Evolutionary conservation across 192 early-diverging fungal genomes (phyloP).

Genomic region (Geosiphon pyriformis): DNA sequence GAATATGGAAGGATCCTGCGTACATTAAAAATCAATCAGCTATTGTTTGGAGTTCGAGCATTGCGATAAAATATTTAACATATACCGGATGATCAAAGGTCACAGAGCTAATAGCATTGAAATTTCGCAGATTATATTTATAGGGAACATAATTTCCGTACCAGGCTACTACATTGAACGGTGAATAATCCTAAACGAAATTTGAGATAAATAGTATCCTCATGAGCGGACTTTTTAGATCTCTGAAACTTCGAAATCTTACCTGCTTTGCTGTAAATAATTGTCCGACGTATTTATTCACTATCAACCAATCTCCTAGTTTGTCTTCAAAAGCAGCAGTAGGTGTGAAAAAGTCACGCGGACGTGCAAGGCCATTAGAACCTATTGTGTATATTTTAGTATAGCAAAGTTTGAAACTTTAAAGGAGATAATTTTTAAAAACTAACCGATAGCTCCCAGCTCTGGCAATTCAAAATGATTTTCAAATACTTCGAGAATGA

Average conservation of each 20-base stretch:
- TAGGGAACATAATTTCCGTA: conserved; percentile 96
- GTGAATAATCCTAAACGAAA: conserved; percentile 64
- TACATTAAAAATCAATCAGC: not conserved
- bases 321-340: conserved; percentile 63
- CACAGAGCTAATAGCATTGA: conserved; percentile 83
- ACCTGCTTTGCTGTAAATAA: conserved; percentile 62
- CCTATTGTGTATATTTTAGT: conserved; percentile 30
- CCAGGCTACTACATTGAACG: conserved; percentile 97
- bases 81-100: conserved; percentile 82
- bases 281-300: conserved; percentile 81
- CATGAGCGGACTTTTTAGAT: not conserved
- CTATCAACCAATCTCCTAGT: conserved; percentile 42
- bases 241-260: not conserved
- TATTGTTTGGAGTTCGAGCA: no score
- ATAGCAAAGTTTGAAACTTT: not conserved
- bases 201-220: conserved; percentile 6
- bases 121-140: conserved; percentile 84
- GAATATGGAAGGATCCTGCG: conserved; percentile 92
- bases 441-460: conserved; percentile 83
- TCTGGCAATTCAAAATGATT: conserved; percentile 93
- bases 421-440: not conserved
- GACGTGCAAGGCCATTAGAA: conserved; percentile 92
- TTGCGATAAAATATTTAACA: not conserved
- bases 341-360: conserved; percentile 90
- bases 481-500: conserved; percentile 84